phyloP scores from a whole-genome alignment of 202 grass and related monocot species.

The Eragrostis tef region DNA sequence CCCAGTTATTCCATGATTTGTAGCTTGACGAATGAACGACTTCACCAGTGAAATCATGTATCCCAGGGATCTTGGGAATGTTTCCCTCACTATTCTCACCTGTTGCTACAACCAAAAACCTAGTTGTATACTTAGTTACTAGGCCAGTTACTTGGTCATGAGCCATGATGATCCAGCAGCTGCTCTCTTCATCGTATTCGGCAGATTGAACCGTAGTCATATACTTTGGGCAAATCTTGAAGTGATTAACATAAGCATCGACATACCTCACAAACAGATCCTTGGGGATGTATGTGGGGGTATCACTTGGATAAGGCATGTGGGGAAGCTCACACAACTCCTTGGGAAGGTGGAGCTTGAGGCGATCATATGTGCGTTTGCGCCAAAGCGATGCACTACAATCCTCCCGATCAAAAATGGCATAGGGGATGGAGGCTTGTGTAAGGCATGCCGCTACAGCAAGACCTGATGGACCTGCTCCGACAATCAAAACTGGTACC shows the following conservation, averaged over 20 bases:
- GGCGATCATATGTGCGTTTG: conserved; percentile 65
- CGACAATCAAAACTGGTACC: conserved; percentile 59
- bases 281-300: conserved; percentile 62
- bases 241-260: conserved; percentile 55
- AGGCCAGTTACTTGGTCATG: conserved; percentile 2
- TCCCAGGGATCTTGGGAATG: conserved; percentile 55
- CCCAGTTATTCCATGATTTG: conserved; percentile 54
- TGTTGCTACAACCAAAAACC: conserved; percentile 74
- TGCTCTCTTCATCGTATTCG: conserved; percentile 46
- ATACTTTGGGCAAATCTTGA: conserved; percentile 60
- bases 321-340: conserved; percentile 72
- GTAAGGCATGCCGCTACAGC: conserved; percentile 63
- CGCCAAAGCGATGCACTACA: conserved; percentile 73
- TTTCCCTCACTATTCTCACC: conserved; percentile 69
- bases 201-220: conserved; percentile 54
- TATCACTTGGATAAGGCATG: conserved; percentile 56
- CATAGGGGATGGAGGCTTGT: conserved; percentile 56
- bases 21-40: conserved; percentile 59
- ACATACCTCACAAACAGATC: conserved; percentile 74
- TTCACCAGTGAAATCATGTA: conserved; percentile 49
- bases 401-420: conserved; percentile 62
- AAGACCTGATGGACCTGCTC: conserved; percentile 66
- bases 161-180: conserved; percentile 44
- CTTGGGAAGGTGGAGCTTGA: conserved; percentile 77
- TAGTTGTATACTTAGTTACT: conserved; percentile 40